Evolutionary conservation across 495 filamentous ascomycete genomes (phyloP), one percentile per base, ranked within the genome.

Genomic region (Pyrenopolyporus hunteri): DNA sequence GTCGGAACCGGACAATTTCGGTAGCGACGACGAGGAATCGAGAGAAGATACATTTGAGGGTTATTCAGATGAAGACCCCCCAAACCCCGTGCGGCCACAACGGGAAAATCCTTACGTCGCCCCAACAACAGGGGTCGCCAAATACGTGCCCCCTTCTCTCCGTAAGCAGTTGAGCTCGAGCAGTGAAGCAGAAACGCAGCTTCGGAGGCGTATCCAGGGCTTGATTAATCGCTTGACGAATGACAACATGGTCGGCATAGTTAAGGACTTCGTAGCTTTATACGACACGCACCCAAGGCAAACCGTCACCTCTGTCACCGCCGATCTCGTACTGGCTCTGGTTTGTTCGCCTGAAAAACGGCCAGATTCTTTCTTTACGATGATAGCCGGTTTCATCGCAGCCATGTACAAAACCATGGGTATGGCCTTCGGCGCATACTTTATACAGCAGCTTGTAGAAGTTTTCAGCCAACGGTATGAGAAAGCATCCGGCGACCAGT

Each of bases 151-250:
- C 6, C 94, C 93, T 7, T 94, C 91, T 7, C 76, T 94, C 25
- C 86, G 93, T 23, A 85, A 83, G 49, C 74, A 78, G 22, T 73
- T 79, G 0, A 76, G 82, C 8, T 85, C 84, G 1, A 86, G 89
- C 44, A 78, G 81, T 1, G 91, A 96, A 69, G 78, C 83, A 26
- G 79, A 90, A 6, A 78, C 80, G 4, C 85, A 88, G 16, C 74
- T 98, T 35, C 85, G 84, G 44, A 84, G 92, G 45, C 89, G 93
- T 68, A 82, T 88, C 11, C 91, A 97, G 62, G 94, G 94, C 70
- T 80, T 94, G 7, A 79, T 98, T 57, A 98, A 98, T 76, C 88
- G 93, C 67, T 75, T 98, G 35, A 96, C 95, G 1, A 93, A 97
- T 69, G 85, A 91, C 2, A 97, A 91, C 64, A 70, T 98, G 59